phyloP scores from a whole-genome alignment of 1,139 yeast genomes.

The Starmera stellimalicola region DNA sequence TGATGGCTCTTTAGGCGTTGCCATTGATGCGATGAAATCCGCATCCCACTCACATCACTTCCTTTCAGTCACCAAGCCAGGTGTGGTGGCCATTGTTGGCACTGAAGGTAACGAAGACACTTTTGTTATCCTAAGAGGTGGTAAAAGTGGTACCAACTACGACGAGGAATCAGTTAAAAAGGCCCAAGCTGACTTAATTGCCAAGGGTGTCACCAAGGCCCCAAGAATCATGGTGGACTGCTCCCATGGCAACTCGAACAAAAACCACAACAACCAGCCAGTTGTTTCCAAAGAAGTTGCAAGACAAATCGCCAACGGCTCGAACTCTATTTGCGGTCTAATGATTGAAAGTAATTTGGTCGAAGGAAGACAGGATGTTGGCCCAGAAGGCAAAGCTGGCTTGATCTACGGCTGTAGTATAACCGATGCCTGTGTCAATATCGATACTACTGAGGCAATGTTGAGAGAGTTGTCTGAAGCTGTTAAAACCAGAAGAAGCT shows the following conservation, averaged over 20 bases:
- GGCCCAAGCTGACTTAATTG: constrained; percentile 60
- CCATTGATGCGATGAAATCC: constrained; percentile 89
- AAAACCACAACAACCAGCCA: constrained; percentile 89
- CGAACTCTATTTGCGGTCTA: constrained; percentile 73
- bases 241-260: constrained; percentile 91
- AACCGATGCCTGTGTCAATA: constrained; percentile 92
- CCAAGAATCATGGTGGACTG: constrained; percentile 94
- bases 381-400: constrained; percentile 62
- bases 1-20: constrained; percentile 86
- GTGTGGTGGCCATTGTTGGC: constrained; percentile 90
- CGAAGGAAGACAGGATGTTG: constrained; percentile 91
- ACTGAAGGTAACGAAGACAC: constrained; percentile 91
- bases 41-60: constrained; percentile 93
- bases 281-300: constrained; percentile 77
- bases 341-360: constrained; percentile 91
- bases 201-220: constrained; percentile 39
- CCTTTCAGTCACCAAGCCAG: constrained; percentile 87
- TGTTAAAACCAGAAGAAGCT: constrained; percentile 61
- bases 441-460: constrained; percentile 72
- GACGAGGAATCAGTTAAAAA: constrained; percentile 64
- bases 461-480: constrained; percentile 67
- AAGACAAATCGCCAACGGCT: constrained; percentile 72
- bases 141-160: constrained; percentile 84
- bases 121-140: constrained; percentile 91
- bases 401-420: constrained; percentile 88